Base-by-base conservation (phyloP, 2,329 filamentous ascomycete species). In the Microascus cirrosus region DNA sequence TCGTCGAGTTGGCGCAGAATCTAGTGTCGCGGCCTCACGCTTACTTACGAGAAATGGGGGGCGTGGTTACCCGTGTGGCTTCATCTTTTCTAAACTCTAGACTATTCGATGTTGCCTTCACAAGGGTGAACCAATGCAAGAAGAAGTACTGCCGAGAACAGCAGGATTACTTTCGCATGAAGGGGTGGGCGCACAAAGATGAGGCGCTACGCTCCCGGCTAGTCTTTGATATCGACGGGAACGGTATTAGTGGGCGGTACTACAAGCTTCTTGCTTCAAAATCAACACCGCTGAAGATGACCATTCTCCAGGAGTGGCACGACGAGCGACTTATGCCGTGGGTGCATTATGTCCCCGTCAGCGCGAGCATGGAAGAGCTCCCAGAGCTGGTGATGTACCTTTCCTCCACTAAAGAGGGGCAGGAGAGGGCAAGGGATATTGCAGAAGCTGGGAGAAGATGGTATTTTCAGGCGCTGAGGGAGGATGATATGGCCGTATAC, bases 401-500 rank as follows among this genome's bases (percentile, higher is more conserved):
- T 5, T 72, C 73, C 1, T 68, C 70, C 0, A 75, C 73, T 0
- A 66, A 69, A 3, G 65, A 70, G 4, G 85, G 84, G 0, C 74
- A 76, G 61, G 60, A 60, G 24, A 70, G 73, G 59, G 83, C 79
- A 0, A 67, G 69, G 32, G 67, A 71, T 32, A 78, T 87, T 60
- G 83, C 82, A 1, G 71, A 77, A 54, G 65, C 69, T 8, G 82
- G 84, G 0, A 70, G 73, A 10, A 71, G 75, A 10, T 87, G 84
- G 84, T 77, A 76, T 53, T 64, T 62, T 0, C 76, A 71, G 62
- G 78, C 77, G 12, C 63, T 87, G 36, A 66, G 83, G 50, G 79
- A 81, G 52, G 75, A 80, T 42, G 83, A 88, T 65, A 76, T 84
- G 63, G 74, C 78, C 32, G 73, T 81, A 1, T 85, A 84, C 71